Evolutionary conservation across 305 asterid species (phyloP).

Genomic region (Rubia occidens): DNA sequence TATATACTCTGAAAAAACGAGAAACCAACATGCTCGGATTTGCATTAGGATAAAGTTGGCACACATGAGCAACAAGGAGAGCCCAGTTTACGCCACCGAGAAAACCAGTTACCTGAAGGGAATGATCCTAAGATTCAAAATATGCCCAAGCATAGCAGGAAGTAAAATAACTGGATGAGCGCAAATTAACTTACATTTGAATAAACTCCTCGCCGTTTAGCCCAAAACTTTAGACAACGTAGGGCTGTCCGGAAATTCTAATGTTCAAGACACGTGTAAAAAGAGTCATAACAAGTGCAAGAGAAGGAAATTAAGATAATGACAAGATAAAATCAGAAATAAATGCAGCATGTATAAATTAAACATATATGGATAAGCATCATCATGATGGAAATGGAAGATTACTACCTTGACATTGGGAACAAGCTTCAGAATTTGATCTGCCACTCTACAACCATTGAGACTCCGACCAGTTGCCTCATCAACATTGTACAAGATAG

Average conservation of each 20-base stretch:
- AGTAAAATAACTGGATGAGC: neutral
- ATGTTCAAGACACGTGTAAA: constrained; percentile 10
- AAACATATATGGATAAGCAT: neutral
- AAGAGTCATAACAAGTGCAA: constrained; percentile 8
- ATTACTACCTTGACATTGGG: constrained; percentile 73
- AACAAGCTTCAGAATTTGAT: constrained; percentile 85
- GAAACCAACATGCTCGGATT: constrained; percentile 91
- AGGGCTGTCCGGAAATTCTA: constrained; percentile 77
- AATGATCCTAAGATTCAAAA: neutral
- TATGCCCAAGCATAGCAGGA: neutral
- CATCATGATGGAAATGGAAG: neutral
- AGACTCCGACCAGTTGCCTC: constrained; percentile 92
- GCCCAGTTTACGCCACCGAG: constrained; percentile 99
- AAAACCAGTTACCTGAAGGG: constrained; percentile 80
- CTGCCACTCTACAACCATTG: constrained; percentile 96
- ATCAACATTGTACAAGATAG: constrained; percentile 68
- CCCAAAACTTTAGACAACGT: constrained; percentile 88
- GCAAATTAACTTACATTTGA: constrained; percentile 63
- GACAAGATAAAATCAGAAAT: neutral
- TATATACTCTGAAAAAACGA: constrained; percentile 86
- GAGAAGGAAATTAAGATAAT: neutral
- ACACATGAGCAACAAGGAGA: constrained; percentile 86
- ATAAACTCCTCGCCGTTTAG: constrained; percentile 95
- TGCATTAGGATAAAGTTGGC: constrained; percentile 90
- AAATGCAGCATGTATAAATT: neutral